Evolutionary conservation across 1,284 basidiomycete species (phyloP), one percentile per base, ranked within the genome.

Genomic region (Trichosporon sp.): DNA sequence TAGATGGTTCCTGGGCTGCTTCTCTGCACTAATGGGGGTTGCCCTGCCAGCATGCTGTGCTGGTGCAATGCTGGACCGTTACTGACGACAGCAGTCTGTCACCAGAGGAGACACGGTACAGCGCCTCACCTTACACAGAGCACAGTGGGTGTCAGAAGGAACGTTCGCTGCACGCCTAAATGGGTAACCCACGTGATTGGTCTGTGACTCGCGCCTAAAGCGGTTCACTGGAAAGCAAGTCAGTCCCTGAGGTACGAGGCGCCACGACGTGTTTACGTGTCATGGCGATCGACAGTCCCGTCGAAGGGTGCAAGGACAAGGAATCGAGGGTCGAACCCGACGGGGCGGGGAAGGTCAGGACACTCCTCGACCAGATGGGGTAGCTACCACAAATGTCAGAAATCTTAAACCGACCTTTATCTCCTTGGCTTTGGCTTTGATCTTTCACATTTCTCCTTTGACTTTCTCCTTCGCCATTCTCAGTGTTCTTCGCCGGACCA

Each of bases 221-320:
- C 14, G 32, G 12, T 31, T 37, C 14, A 19, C 31, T 35, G 59
- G 8, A 26, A 26, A 11, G 5, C 31, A 4, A 11, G 43, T 2
- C 12, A 5, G 16, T 37, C 59, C 59, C 31, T 63, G 59, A 54
- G 51, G 51, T 21, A 54, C 51, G 51, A 54, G 56, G 59, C 59
- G 59, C 59, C 59, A 63, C 59, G 59, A 32, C 32, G 59, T 35
- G 59, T 63, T 63, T 63, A 63, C 59, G 59, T 63, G 59, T 63
- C 59, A 63, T 35, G 14, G 59, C 32, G 59, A 63, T 63, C 59
- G 59, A 63, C 59, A 32, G 59, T 31, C 59, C 31, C 32, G 59
- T n/a, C 31, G 54, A 11, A 32, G 56, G 19, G 31, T 6, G 14
- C 26, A 61, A 26, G 56, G 14, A 14, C 56, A 12, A 32, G 26